Evolutionary conservation across 306 rosid species (phyloP).

Genomic region (Quercus bicolor): DNA sequence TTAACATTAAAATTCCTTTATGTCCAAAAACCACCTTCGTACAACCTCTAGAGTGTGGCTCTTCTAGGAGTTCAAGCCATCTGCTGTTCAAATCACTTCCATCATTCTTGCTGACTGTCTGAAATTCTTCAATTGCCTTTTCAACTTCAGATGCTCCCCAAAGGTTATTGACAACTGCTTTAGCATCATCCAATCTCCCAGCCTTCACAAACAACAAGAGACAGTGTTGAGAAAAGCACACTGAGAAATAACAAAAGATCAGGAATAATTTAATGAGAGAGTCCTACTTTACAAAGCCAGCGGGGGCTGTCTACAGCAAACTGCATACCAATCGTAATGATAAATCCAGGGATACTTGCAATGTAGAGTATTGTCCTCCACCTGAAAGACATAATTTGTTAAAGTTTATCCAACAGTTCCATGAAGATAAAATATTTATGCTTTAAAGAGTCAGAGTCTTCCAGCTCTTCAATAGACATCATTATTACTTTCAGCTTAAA

Average conservation of each 20-base stretch:
- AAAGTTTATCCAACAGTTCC: neutral
- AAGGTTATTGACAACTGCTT: constrained; percentile 52
- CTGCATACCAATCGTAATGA: constrained; percentile 77
- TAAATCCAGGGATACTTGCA: constrained; percentile 75
- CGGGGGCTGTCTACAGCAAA: constrained; percentile 93
- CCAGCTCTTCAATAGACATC: neutral
- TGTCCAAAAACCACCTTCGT: constrained; percentile 52
- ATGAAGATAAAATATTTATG: neutral
- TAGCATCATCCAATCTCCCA: constrained; percentile 63
- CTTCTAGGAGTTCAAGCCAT: constrained; percentile 76
- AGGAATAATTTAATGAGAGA: constrained; percentile 11
- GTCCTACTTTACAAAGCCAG: constrained; percentile 83
- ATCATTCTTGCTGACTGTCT: constrained; percentile 62
- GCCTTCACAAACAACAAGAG: constrained; percentile 46
- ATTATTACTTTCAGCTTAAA: neutral
- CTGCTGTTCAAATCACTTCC: constrained; percentile 70
- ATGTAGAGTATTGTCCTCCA: constrained; percentile 86
- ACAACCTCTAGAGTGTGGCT: constrained; percentile 93
- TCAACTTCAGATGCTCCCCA: constrained; percentile 88
- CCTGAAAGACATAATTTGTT: constrained; percentile 44
- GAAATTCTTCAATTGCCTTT: constrained; percentile 71
- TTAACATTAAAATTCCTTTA: constrained; percentile 11
- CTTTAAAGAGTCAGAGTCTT: neutral
- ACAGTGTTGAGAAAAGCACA: neutral
- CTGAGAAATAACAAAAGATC: neutral